Percentiles rank a stretch among this genome's conserved stretches.
phyloP scores from a whole-genome alignment of 148 eudicot species.

The Agrostemma githago region DNA sequence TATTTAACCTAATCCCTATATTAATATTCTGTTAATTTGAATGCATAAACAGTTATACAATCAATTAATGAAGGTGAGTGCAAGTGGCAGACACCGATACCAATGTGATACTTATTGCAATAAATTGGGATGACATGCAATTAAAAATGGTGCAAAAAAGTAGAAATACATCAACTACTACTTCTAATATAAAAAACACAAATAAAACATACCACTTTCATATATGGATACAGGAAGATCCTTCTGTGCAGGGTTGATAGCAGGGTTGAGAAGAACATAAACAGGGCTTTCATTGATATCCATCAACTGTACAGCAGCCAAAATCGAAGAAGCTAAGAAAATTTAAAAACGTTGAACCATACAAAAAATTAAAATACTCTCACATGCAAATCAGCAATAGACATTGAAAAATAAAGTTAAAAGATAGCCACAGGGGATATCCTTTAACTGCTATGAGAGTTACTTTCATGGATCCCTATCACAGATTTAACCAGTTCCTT shows the following conservation, averaged over 20 bases:
- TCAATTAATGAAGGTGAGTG: background rate
- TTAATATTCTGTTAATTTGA: background rate
- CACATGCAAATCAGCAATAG: background rate
- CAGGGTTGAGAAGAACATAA: constrained; percentile 75
- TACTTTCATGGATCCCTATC: background rate
- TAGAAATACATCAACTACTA: background rate
- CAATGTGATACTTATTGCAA: background rate
- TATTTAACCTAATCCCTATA: background rate
- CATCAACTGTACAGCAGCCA: constrained; percentile 56
- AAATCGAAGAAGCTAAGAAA: background rate
- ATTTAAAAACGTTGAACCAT: background rate
- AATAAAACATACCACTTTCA: constrained; percentile 66
- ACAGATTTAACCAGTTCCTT: background rate
- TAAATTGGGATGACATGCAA: background rate
- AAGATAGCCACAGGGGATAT: background rate
- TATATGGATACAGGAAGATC: constrained; percentile 73
- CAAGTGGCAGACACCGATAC: background rate
- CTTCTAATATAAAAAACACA: background rate
- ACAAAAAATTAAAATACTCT: background rate
- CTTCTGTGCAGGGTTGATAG: constrained; percentile 76
- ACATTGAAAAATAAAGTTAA: too few species aligned
- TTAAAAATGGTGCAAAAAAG: background rate
- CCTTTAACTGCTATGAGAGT: background rate
- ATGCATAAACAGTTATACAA: background rate
- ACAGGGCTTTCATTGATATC: constrained; percentile 88